Percentiles rank a stretch among this genome's conserved stretches.
These are phyloP conservation scores for Claviceps arundinis DNA, from an alignment of 2,329 filamentous ascomycete species.

Conservation along the genomic window DNA sequence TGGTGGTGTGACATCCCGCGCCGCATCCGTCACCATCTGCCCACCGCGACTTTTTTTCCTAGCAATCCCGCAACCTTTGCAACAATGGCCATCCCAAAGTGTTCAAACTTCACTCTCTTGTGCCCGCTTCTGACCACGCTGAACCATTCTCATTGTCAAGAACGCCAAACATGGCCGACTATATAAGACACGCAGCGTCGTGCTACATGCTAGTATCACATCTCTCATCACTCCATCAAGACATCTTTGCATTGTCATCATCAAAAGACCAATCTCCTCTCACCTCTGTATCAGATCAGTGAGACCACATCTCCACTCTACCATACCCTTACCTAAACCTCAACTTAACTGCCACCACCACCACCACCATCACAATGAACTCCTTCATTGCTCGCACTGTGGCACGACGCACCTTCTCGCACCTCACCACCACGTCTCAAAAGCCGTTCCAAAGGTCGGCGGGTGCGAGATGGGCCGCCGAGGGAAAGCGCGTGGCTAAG, in stretches of 20 bases:
- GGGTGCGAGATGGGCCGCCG: conserved; percentile 18
- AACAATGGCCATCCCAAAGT: too few relatives aligned
- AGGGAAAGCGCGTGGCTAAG: conserved; percentile 18
- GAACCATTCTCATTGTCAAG: neutral
- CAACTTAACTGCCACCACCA: neutral
- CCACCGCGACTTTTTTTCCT: neutral
- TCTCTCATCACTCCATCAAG: neutral
- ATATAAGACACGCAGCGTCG: neutral
- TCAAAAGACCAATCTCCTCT: neutral
- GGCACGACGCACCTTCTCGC: conserved; percentile 21
- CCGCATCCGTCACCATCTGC: conserved; percentile 1
- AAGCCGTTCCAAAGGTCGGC: conserved; percentile 17
- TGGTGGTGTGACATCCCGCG: conserved; percentile 4
- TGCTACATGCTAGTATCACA: neutral
- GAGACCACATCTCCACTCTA: neutral
- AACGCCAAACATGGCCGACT: neutral
- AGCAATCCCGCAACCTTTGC: neutral
- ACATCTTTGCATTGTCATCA: neutral
- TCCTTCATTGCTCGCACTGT: conserved; percentile 16
- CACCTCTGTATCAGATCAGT: neutral
- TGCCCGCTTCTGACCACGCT: neutral
- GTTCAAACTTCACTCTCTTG: neutral
- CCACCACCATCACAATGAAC: conserved; percentile 13
- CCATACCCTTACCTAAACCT: neutral
- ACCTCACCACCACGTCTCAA: conserved; percentile 18